These are phyloP conservation scores for Schizosaccharomyces octosporus DNA, from an alignment of 805 yeast genomes.

Conservation along the genomic window DNA sequence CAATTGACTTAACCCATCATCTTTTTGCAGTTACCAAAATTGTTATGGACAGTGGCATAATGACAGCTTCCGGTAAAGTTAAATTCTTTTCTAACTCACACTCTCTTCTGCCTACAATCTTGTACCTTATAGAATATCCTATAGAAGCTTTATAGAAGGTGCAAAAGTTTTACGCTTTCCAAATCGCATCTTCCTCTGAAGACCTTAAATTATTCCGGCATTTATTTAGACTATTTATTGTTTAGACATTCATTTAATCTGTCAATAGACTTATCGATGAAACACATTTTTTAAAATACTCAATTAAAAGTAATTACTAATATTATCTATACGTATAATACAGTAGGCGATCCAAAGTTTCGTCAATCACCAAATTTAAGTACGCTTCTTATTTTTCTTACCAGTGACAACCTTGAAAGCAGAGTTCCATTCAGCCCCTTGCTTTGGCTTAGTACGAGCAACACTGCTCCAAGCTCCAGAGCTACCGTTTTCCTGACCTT, in stretches of 20 bases:
- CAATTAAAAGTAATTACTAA: too few relatives aligned
- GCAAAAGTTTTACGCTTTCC: too few relatives aligned
- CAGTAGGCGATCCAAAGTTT: too few relatives aligned
- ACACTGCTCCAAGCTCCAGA: conserved; percentile 23
- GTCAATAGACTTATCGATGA: too few relatives aligned
- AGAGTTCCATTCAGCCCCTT: conserved; percentile 17
- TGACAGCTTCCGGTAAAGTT: background rate
- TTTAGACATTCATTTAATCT: too few relatives aligned
- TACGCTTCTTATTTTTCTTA: conserved; percentile 23
- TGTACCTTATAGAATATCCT: background rate
- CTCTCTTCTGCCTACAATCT: background rate
- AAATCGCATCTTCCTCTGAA: too few relatives aligned
- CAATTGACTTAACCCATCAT: background rate
- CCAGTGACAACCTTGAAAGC: conserved; percentile 38
- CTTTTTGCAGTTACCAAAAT: background rate
- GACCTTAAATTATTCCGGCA: too few relatives aligned
- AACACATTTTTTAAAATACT: too few relatives aligned
- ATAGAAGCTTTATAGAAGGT: too few relatives aligned
- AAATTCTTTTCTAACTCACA: background rate
- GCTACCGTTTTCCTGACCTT: conserved; percentile 33
- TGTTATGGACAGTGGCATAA: background rate
- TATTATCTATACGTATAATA: too few relatives aligned
- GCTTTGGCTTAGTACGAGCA: conserved; percentile 7
- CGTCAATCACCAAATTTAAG: background rate
- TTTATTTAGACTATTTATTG: too few relatives aligned